Percentiles rank a stretch among this genome's conserved stretches.
These are phyloP conservation scores for Mycosarcoma mackinlayi DNA, from an alignment of 1,284 basidiomycete genomes.

Conservation along the genomic window DNA sequence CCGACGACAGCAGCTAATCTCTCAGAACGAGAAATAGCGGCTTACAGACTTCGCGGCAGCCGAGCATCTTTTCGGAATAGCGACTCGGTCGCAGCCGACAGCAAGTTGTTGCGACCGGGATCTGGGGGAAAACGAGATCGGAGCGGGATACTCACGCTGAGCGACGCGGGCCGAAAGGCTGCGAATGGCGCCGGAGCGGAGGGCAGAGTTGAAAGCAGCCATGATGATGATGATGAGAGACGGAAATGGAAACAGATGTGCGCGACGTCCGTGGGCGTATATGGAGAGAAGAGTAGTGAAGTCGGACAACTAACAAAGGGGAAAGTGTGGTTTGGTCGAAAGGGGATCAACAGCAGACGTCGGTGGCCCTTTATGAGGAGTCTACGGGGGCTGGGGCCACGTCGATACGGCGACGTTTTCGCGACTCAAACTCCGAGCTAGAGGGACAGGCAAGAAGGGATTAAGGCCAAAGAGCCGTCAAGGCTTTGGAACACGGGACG, in stretches of 20 bases:
- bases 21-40: background rate
- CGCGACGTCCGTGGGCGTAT: conserved; percentile 20
- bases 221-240: conserved; percentile 23
- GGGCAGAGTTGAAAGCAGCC: conserved; percentile 47
- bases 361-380: conserved; percentile 24
- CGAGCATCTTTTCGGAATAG: too few relatives aligned
- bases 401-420: conserved; percentile 27
- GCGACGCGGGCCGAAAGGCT: conserved; percentile 46
- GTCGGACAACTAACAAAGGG: conserved; percentile 4
- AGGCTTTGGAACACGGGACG: conserved; percentile 2
- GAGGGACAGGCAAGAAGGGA: background rate
- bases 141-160: conserved; percentile 37
- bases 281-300: conserved; percentile 4
- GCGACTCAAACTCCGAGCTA: background rate
- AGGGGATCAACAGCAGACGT: background rate
- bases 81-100: too few relatives aligned
- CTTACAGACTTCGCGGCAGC: background rate
- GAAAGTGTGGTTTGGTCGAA: background rate
- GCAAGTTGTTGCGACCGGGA: too few relatives aligned
- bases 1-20: too few relatives aligned
- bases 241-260: background rate
- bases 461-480: conserved; percentile 1
- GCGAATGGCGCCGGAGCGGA: conserved; percentile 50
- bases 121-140: background rate
- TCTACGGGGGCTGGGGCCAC: background rate